Base-by-base conservation (phyloP, 768 basidiomycete genomes). In the Lactifluus piperatus region DNA sequence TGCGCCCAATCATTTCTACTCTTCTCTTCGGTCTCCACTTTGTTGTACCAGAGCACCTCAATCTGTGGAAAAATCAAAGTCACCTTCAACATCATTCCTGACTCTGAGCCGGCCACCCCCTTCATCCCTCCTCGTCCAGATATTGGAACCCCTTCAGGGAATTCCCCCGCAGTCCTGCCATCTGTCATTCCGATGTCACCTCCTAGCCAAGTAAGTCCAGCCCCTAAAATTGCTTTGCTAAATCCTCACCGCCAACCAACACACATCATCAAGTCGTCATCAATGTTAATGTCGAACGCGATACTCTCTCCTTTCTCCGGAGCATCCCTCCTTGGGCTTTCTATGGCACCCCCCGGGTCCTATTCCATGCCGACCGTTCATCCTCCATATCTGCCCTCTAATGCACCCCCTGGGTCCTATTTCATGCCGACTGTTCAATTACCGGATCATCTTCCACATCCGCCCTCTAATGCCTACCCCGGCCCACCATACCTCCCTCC, bases 321-420 rank as follows among this genome's bases (percentile, higher is more conserved):
- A 13, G 58, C 64, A 16, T 68, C 69, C 8, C 68, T 63, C 63
- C 26, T 60, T 24, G 47, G 45, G 9, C 37, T 51, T 6, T 41
- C 53, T 26, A 56, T n/a, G n/a, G n/a, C n/a, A n/a, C n/a, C n/a
- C n/a, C n/a, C n/a, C n/a, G n/a, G n/a, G n/a, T n/a, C n/a, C 37
- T 73, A 72, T 64, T 69, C 65, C 57, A 65, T 69, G 58, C 71
- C 72, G 5, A 69, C 69, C 0, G 60, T 69, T 10, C 64, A 53
- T 9, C 49, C 10, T 24, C 44, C 5, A 0, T 36, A 4, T 8
- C 51, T 51, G 10, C 62, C 41, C 16, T 37, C 39, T 16, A 49
- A 29, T 14, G 49, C 48, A 11, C 56, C 56, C 20, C 51, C 65
- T 0, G 44, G 44, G 7, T 62, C 62, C 43, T 44, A 16, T 50